Percentiles rank a stretch among this genome's conserved stretches.
These are phyloP conservation scores for Suhomyces bokatorum DNA, from an alignment of 1,139 yeast genomes.

Conservation along the genomic window DNA sequence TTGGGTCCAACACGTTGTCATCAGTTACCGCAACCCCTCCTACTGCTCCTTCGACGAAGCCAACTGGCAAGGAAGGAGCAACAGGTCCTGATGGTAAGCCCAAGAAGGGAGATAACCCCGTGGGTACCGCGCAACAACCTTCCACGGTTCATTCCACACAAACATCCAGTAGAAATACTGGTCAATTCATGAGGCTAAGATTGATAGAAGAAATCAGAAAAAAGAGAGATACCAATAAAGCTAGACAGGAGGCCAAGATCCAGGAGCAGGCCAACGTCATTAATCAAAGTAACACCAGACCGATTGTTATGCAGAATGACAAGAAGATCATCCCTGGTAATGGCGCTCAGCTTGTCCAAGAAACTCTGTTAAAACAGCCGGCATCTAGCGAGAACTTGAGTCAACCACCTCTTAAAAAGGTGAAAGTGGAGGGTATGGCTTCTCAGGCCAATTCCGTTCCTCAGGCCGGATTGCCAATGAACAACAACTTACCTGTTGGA, in stretches of 20 bases:
- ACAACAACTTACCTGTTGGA: conserved; percentile 1
- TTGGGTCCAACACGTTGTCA: conserved; percentile 33
- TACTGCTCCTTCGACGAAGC: conserved; percentile 21
- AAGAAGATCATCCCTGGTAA: conserved; percentile 2
- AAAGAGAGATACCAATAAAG: conserved; percentile 45
- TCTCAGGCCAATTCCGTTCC: neutral
- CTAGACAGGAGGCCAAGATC: conserved; percentile 43
- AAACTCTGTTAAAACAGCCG: conserved; percentile 5
- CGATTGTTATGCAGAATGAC: conserved; percentile 20
- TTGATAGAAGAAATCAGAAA: conserved; percentile 50
- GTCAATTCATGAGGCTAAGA: conserved; percentile 50
- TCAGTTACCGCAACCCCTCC: conserved; percentile 23
- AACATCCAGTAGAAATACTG: conserved; percentile 30
- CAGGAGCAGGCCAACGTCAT: conserved; percentile 29
- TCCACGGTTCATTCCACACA: conserved; percentile 16
- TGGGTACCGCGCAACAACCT: conserved; percentile 19
- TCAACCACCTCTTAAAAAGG: conserved; percentile 9
- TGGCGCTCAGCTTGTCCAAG: neutral
- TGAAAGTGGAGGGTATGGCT: conserved; percentile 5
- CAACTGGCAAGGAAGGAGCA: conserved; percentile 17
- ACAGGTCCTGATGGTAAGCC: conserved; percentile 24
- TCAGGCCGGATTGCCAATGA: conserved; percentile 2
- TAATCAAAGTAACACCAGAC: conserved; percentile 18
- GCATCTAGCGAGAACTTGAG: neutral
- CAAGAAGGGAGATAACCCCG: conserved; percentile 27